A percentile compares a stretch with the other conserved stretches of the same genome.
phyloP scores from a whole-genome alignment of 805 yeast genomes.

The Sugiyamaella smithiae region DNA sequence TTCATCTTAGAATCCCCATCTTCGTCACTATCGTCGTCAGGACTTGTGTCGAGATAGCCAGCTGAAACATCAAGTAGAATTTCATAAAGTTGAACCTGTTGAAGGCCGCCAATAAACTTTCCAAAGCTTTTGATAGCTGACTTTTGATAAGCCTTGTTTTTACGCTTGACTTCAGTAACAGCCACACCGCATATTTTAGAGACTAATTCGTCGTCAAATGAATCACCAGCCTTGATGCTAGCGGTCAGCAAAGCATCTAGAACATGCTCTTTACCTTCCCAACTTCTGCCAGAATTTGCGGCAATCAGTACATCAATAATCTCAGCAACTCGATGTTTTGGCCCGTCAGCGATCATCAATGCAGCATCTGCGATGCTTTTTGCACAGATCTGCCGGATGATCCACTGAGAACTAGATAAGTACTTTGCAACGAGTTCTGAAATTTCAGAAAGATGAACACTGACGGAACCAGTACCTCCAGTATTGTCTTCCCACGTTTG shows the following conservation, averaged over 20 bases:
- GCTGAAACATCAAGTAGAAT: constrained; percentile 35
- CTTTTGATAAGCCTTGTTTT: constrained; percentile 61
- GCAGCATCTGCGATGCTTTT: constrained; percentile 34
- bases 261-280: constrained; percentile 83
- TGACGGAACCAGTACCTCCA: constrained; percentile 68
- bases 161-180: constrained; percentile 59
- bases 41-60: constrained; percentile 39
- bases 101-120: constrained; percentile 43
- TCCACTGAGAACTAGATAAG: constrained; percentile 54
- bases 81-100: constrained; percentile 33
- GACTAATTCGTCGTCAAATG: constrained; percentile 36
- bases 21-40: constrained; percentile 39
- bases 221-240: constrained; percentile 44
- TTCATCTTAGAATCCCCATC: constrained; percentile 33
- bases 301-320: constrained; percentile 54
- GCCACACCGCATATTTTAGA: constrained; percentile 45
- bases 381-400: constrained; percentile 68
- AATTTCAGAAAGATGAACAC: constrained; percentile 69
- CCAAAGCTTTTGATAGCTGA: constrained; percentile 55
- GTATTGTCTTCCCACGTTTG: constrained; percentile 77
- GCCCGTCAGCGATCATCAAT: constrained; percentile 22
- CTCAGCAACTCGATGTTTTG: constrained; percentile 20
- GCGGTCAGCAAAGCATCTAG: constrained; percentile 66
- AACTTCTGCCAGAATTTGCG: constrained; percentile 73
- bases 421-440: constrained; percentile 47